Evolutionary conservation across 2,329 filamentous ascomycete genomes (phyloP), one percentile per base, ranked within the genome.

Genomic region (Verticillium zaregamsianum): DNA sequence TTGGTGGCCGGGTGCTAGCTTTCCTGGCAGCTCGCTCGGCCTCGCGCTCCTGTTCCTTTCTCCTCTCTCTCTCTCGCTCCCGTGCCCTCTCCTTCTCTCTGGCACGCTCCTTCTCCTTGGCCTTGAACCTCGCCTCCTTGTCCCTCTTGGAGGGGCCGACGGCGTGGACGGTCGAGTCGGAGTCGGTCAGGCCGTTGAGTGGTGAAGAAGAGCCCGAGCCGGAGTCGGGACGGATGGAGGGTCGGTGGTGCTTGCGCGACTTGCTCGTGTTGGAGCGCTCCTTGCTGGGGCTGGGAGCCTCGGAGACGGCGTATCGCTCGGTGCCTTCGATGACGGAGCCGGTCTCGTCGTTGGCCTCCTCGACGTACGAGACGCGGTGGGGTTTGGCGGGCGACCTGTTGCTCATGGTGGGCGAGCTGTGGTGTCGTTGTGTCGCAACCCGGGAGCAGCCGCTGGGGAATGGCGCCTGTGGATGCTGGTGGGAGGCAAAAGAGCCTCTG

Each of bases 281-380:
- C 65, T 81, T 83, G 58, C 68, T 70, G 11, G 80, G 79, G 65
- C 77, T 79, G 33, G 77, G 72, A n/a, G 75, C 78, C 59, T 77
- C 72, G 33, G 81, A 82, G 37, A 73, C 73, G 65, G 83, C 82
- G 72, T 84, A 85, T 62, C 74, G 72, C 64, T 70, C 70, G 23
- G 75, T 76, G 55, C 71, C 74, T 59, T 74, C 71, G 20, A 76
- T 69, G 39, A 76, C 71, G 60, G 79, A 79, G 49, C 77, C 80
- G 14, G 76, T 73, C 58, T 84, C 82, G 67, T 85, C 81, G 68
- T 84, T 80, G 56, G 74, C 80, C 61, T 85, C 83, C 70, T 85
- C 79, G 62, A 83, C 75, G 69, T 79, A 79, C 62, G 78, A 77
- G 60, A 79, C 73, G 67, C 73, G 68, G 63, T 63, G 66, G 58